Conservation (phyloP, 1,139 yeast species). For the Hyphopichia pseudoburtonii region DNA sequence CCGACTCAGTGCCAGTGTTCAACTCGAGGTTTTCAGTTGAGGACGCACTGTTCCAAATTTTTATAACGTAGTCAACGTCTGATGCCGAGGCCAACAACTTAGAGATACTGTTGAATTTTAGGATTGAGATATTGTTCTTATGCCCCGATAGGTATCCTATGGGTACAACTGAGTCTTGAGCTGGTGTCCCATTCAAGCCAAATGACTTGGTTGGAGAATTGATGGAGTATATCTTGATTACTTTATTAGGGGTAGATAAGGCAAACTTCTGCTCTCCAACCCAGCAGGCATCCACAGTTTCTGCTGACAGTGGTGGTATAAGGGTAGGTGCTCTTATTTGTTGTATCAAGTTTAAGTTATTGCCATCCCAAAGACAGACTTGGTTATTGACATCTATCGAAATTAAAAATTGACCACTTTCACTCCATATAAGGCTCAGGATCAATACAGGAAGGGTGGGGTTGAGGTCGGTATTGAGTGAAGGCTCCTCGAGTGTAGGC, state of each 20-base stretch:
- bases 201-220: conserved; percentile 15
- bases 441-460: conserved; percentile 14
- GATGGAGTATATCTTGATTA: conserved; percentile 61
- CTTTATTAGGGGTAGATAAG: conserved; percentile 56
- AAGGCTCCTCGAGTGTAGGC: not conserved
- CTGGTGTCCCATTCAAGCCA: not conserved
- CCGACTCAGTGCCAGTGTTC: conserved; percentile 14
- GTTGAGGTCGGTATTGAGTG: conserved; percentile 3
- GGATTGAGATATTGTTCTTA: conserved; percentile 54
- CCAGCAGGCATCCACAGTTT: conserved; percentile 59
- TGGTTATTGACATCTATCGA: conserved; percentile 32
- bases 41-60: conserved; percentile 71
- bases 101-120: conserved; percentile 51
- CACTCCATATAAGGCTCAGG: conserved; percentile 34
- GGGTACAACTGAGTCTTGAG: conserved; percentile 30
- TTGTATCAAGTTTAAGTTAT: conserved; percentile 30
- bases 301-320: conserved; percentile 6
- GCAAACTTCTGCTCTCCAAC: conserved; percentile 70
- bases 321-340: conserved; percentile 19
- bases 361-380: conserved; percentile 42
- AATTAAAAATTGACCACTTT: conserved; percentile 35
- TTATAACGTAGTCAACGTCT: conserved; percentile 63
- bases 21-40: conserved; percentile 42
- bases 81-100: conserved; percentile 70
- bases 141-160: conserved; percentile 73